A percentile compares a stretch with the other conserved stretches of the same genome.
Evolutionary conservation across 2,329 filamentous ascomycete genomes (phyloP).

Genomic region (Gnomoniopsis sp.): DNA sequence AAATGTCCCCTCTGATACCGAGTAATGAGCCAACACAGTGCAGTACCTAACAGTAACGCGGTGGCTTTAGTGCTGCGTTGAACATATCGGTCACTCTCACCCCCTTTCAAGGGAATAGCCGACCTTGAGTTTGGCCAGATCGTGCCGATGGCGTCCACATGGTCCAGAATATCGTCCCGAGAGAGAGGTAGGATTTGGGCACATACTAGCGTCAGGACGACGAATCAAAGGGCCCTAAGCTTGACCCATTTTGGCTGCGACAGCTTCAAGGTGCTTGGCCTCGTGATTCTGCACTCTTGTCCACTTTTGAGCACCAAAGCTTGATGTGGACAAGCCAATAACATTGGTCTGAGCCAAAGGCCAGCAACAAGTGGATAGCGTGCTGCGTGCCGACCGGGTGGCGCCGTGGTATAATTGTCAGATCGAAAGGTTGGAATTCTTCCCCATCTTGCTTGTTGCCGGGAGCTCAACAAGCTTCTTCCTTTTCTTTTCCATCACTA

Average conservation of each 20-base stretch:
- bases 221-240: slow-evolving; percentile 8
- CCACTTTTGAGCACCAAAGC: neutral
- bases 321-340: neutral
- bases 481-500: neutral
- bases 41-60: neutral
- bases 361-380: neutral
- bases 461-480: neutral
- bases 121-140: neutral
- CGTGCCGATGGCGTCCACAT: slow-evolving; percentile 2
- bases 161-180: slow-evolving; percentile 5
- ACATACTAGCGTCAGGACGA: slow-evolving; percentile 8
- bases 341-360: neutral
- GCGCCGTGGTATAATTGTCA: neutral
- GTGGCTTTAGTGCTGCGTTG: neutral
- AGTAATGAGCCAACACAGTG: neutral
- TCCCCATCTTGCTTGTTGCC: neutral
- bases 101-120: neutral
- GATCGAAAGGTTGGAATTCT: neutral
- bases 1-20: neutral
- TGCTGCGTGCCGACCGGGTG: too few relatives aligned
- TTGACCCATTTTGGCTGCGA: neutral
- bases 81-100: neutral
- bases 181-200: neutral
- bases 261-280: neutral
- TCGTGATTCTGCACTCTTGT: neutral